Evolutionary conservation across 495 filamentous ascomycete genomes (phyloP).

Genomic region (Xylaria telfairii): DNA sequence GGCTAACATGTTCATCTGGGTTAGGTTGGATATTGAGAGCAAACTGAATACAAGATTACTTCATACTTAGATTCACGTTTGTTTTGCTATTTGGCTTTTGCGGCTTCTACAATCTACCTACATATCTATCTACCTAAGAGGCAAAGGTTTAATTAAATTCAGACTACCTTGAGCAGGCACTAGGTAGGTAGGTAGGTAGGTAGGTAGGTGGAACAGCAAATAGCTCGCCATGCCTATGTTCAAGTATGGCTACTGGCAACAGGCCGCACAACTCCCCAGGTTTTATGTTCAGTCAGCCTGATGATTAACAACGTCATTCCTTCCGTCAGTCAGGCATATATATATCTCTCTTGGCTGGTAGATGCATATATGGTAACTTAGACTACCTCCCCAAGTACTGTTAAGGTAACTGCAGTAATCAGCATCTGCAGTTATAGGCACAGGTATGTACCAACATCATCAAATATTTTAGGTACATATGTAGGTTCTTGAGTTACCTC

Average conservation of each 20-base stretch:
- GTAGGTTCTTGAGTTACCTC: no score
- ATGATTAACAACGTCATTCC: not conserved
- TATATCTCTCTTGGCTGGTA: no score
- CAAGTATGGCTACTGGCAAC: not conserved
- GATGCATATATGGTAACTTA: not conserved
- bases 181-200: no score
- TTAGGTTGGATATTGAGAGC: not conserved
- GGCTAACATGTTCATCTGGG: not conserved
- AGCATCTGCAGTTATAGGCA: not conserved
- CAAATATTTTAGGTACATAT: no score
- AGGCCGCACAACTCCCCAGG: not conserved
- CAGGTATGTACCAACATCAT: no score
- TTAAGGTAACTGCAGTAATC: not conserved
- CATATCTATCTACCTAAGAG: no score
- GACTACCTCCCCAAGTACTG: not conserved
- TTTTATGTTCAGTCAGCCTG: not conserved
- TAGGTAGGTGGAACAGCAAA: not conserved
- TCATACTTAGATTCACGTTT: not conserved
- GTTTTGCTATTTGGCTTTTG: not conserved
- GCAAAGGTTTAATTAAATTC: not conserved
- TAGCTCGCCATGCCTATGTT: not conserved
- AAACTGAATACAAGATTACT: constrained; percentile 13
- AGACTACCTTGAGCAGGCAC: no score
- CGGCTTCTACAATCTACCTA: not conserved
- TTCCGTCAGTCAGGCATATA: not conserved